Evolutionary conservation across 2,329 filamentous ascomycete genomes (phyloP).

Genomic region (Fusarium virguliforme): DNA sequence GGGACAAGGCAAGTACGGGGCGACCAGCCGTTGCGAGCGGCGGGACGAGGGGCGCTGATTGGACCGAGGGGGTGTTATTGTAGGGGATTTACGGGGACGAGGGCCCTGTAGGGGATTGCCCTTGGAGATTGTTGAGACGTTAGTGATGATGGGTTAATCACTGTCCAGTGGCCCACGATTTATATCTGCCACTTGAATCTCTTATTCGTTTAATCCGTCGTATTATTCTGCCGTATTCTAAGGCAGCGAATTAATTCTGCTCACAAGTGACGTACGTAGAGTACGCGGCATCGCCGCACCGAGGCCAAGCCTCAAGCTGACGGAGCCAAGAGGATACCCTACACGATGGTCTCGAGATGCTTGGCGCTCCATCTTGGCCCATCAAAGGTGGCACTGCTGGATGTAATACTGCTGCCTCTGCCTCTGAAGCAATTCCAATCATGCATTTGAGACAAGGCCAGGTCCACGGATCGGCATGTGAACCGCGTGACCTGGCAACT

Average conservation of each 20-base stretch:
- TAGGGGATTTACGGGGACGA: constrained; percentile 39
- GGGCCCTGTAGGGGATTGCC: constrained; percentile 24
- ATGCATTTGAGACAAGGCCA: background rate
- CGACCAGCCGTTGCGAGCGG: constrained; percentile 30
- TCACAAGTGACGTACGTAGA: constrained; percentile 44
- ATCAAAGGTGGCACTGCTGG: constrained; percentile 12
- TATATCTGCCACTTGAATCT: constrained; percentile 3
- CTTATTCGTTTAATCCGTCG: constrained; percentile 6
- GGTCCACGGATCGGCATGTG: constrained; percentile 11
- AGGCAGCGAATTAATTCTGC: background rate
- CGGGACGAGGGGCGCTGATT: constrained; percentile 24
- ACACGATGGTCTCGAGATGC: constrained; percentile 11
- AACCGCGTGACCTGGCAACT: background rate
- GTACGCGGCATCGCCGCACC: constrained; percentile 37
- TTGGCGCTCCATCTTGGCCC: constrained; percentile 12
- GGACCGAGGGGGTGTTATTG: constrained; percentile 10
- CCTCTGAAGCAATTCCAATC: constrained; percentile 7
- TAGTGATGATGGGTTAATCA: constrained; percentile 23
- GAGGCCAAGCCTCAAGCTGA: constrained; percentile 40
- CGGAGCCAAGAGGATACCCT: constrained; percentile 16
- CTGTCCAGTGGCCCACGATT: background rate
- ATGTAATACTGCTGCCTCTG: constrained; percentile 3
- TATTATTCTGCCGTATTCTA: background rate
- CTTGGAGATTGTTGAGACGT: constrained; percentile 22
- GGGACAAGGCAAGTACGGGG: constrained; percentile 33